A percentile compares a stretch with the other conserved stretches of the same genome.
Evolutionary conservation across 1,139 yeast species (phyloP).

Genomic region (Geotrichum reessii): DNA sequence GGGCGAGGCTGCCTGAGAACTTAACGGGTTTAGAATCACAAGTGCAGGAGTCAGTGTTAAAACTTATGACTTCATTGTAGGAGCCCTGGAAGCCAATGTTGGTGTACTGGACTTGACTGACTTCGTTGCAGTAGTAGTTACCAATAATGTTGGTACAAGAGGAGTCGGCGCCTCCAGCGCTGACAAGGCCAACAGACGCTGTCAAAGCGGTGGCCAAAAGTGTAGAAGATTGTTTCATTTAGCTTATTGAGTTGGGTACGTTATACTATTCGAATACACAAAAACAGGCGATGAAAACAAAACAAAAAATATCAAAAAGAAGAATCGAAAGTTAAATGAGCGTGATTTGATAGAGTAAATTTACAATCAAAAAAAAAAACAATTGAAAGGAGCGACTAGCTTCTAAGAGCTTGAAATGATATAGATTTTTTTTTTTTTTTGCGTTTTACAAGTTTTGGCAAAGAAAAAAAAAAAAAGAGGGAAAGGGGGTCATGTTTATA

Average conservation of each 20-base stretch:
- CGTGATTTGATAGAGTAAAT: not conserved
- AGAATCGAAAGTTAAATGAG: not conserved
- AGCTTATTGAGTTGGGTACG: not conserved
- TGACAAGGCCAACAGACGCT: too few relatives aligned
- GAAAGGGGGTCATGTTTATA: not conserved
- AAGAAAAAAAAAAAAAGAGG: not conserved
- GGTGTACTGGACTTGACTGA: constrained; percentile 59
- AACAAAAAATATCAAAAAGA: too few relatives aligned
- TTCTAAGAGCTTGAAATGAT: not conserved
- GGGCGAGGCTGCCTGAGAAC: constrained; percentile 73
- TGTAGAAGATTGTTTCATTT: not conserved
- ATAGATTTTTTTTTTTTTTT: not conserved
- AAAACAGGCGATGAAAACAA: not conserved
- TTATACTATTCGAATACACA: not conserved
- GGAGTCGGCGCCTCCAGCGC: constrained; percentile 23
- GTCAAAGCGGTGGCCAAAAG: not conserved
- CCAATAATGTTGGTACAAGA: constrained; percentile 42
- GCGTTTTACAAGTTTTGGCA: not conserved
- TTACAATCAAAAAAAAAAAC: not conserved
- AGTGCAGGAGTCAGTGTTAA: constrained; percentile 62
- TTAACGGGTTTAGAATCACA: constrained; percentile 48
- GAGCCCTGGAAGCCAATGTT: constrained; percentile 76
- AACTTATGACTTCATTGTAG: constrained; percentile 61
- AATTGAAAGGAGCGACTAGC: not conserved
- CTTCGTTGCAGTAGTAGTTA: constrained; percentile 74